These are phyloP conservation scores for Dryas alaskensis DNA, from an alignment of 306 rosid genomes.

Conservation along the genomic window DNA sequence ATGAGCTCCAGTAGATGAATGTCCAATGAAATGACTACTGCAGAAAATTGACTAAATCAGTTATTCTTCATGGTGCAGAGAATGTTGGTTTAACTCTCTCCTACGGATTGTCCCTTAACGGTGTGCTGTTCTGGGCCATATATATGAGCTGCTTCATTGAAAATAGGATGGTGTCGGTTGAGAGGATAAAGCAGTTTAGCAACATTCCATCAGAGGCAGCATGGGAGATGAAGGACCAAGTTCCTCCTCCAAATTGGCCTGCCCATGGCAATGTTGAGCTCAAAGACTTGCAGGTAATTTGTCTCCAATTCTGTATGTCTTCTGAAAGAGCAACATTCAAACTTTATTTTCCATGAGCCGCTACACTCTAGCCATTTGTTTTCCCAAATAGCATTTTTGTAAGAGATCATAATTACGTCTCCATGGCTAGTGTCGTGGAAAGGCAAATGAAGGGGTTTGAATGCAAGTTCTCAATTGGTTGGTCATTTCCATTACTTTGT, in stretches of 20 bases:
- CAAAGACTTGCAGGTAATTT: constrained; percentile 70
- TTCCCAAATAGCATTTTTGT: too few species aligned
- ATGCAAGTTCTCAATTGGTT: background rate
- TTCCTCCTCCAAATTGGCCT: constrained; percentile 87
- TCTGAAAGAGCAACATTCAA: background rate
- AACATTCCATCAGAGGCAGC: constrained; percentile 75
- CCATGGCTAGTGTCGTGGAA: too few species aligned
- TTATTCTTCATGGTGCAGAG: constrained; percentile 44
- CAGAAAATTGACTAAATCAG: background rate
- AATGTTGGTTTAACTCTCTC: constrained; percentile 87
- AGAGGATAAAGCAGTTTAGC: constrained; percentile 81
- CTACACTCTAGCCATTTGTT: too few species aligned
- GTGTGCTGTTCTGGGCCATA: constrained; percentile 68
- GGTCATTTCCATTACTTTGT: background rate
- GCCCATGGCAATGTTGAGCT: constrained; percentile 72
- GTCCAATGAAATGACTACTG: background rate
- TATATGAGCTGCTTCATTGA: constrained; percentile 89
- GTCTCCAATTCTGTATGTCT: background rate
- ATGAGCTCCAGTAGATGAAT: background rate
- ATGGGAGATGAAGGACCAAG: constrained; percentile 60
- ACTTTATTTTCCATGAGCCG: background rate
- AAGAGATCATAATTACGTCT: too few species aligned
- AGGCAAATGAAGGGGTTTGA: background rate
- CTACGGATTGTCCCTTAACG: constrained; percentile 77
- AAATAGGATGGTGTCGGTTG: constrained; percentile 96